phyloP scores from a whole-genome alignment of 495 filamentous ascomycete species.

The Patellaria atrata region DNA sequence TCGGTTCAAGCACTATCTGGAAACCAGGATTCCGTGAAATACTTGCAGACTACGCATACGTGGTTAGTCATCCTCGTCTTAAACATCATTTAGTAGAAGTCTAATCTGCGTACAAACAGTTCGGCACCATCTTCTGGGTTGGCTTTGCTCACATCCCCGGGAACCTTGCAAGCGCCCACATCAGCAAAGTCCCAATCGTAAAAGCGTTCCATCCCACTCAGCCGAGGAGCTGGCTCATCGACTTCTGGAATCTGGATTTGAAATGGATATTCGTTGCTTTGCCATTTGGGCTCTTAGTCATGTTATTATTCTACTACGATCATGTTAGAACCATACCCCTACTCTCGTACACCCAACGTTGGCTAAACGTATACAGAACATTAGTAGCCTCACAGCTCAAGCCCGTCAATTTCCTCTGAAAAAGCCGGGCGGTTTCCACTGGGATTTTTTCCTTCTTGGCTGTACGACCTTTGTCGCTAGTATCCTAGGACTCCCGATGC shows the following conservation, averaged over 20 bases:
- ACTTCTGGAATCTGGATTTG: constrained; percentile 67
- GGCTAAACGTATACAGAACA: constrained; percentile 21
- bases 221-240: constrained; percentile 62
- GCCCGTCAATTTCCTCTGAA: constrained; percentile 76
- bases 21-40: constrained; percentile 19
- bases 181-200: constrained; percentile 18
- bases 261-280: constrained; percentile 69
- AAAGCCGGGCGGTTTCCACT: constrained; percentile 46
- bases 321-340: constrained; percentile 31
- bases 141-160: constrained; percentile 25
- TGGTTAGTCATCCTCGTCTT: constrained; percentile 4
- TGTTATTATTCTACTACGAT: constrained; percentile 81
- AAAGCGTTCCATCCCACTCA: constrained; percentile 61
- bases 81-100: background rate
- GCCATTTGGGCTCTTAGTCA: constrained; percentile 70
- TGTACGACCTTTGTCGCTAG: constrained; percentile 1
- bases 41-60: constrained; percentile 28
- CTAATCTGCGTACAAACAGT: constrained; percentile 1
- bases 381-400: constrained; percentile 77
- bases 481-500: constrained; percentile 5
- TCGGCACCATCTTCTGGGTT: constrained; percentile 27
- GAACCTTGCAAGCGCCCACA: constrained; percentile 13
- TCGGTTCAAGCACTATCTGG: constrained; percentile 19
- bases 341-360: constrained; percentile 14
- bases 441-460: constrained; percentile 9